phyloP scores from a whole-genome alignment of 306 rosid species.

The Trifolium dubium region DNA sequence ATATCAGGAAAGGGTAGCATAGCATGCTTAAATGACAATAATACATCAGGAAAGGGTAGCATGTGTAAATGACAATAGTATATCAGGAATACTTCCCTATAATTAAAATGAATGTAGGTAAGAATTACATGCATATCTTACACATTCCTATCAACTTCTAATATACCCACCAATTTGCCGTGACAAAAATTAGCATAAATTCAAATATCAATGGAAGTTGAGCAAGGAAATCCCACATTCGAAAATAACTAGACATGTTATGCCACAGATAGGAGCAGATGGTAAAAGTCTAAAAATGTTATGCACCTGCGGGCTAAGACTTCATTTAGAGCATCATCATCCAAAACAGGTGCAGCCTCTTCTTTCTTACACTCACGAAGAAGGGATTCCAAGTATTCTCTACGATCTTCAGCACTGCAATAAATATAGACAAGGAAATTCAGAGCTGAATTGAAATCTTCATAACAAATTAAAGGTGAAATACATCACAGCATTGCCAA shows the following conservation, averaged over 20 bases:
- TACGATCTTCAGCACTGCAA: conserved; percentile 96
- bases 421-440: conserved; percentile 45
- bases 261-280: conserved; percentile 27
- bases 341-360: conserved; percentile 98
- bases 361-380: conserved; percentile 97
- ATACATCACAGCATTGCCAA: conserved; percentile 37
- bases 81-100: conserved; percentile 9
- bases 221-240: conserved; percentile 34
- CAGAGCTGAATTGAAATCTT: conserved; percentile 30
- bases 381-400: conserved; percentile 96
- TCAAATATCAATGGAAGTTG: conserved; percentile 32
- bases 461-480: conserved; percentile 30
- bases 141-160: conserved; percentile 25
- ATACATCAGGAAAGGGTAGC: conserved; percentile 15
- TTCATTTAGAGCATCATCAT: conserved; percentile 95
- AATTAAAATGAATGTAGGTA: conserved; percentile 21
- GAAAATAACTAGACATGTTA: conserved; percentile 27
- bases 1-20: conserved; percentile 16
- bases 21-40: conserved; percentile 30
- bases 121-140: conserved; percentile 3
- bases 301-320: conserved; percentile 92
- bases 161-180: conserved; percentile 20
- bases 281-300: conserved; percentile 23
- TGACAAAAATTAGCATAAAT: conserved; percentile 26
- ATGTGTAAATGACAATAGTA: conserved; percentile 32